Conservation (phyloP, 495 filamentous ascomycete genomes). For the Aspergillus biplanus region DNA sequence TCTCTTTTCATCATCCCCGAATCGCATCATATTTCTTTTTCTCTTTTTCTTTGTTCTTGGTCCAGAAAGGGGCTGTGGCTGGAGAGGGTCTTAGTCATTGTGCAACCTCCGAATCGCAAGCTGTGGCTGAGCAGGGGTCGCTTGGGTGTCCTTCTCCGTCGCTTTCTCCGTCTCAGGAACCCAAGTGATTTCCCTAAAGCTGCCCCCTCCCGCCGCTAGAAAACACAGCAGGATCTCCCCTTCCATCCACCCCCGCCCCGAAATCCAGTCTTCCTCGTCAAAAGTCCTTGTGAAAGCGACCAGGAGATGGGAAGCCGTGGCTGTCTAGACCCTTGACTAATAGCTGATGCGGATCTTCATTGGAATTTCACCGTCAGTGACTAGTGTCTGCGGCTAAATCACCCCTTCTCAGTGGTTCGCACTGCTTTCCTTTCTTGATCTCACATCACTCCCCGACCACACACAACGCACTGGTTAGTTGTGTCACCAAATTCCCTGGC, state of each 20-base stretch:
- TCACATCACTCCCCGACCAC: constrained; percentile 7
- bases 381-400: constrained; percentile 5
- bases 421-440: constrained; percentile 28
- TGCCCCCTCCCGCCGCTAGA: not conserved
- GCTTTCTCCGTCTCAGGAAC: too few species aligned
- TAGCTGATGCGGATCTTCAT: not conserved
- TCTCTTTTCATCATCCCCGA: not conserved
- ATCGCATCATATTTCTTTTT: not conserved
- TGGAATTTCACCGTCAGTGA: not conserved
- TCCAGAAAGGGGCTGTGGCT: not conserved
- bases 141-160: too few species aligned
- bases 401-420: constrained; percentile 17
- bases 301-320: not conserved
- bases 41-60: not conserved
- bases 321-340: not conserved
- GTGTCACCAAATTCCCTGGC: constrained; percentile 2
- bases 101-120: not conserved
- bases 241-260: not conserved
- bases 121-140: too few species aligned
- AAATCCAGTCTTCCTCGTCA: not conserved
- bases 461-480: constrained; percentile 5
- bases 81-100: not conserved
- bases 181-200: too few species aligned
- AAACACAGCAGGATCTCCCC: not conserved
- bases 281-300: not conserved